Percentiles rank a stretch among this genome's conserved stretches.
Conservation (phyloP, 495 filamentous ascomycete species). For the Neurospora sp. region DNA sequence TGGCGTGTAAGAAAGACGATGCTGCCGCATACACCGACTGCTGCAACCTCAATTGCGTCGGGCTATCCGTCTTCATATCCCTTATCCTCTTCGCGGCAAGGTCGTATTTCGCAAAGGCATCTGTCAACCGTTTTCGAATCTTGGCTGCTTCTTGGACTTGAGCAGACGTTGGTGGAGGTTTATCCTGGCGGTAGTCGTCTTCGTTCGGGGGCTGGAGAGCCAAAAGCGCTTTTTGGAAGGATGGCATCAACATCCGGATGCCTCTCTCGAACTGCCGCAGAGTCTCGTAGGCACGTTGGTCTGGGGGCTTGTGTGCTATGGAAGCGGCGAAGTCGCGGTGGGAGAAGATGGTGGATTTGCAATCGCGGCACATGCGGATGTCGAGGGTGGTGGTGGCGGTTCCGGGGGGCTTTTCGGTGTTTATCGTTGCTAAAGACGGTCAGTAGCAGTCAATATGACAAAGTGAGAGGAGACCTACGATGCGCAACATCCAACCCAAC, state of each 20-base stretch:
- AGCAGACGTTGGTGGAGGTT: slow-evolving; percentile 46
- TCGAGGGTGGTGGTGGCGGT: slow-evolving; percentile 45
- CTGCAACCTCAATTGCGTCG: slow-evolving; percentile 68
- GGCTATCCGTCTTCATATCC: slow-evolving; percentile 59
- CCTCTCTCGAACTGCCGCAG: slow-evolving; percentile 82
- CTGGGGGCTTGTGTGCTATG: slow-evolving; percentile 55
- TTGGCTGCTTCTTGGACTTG: slow-evolving; percentile 84
- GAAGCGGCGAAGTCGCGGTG: slow-evolving; percentile 72
- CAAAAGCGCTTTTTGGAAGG: slow-evolving; percentile 71
- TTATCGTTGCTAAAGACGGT: slow-evolving; percentile 32
- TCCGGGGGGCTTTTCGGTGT: slow-evolving; percentile 47
- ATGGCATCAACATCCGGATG: slow-evolving; percentile 73
- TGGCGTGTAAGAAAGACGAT: slow-evolving; percentile 74
- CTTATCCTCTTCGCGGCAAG: slow-evolving; percentile 73
- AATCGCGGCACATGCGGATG: slow-evolving; percentile 85
- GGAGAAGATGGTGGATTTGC: slow-evolving; percentile 73
- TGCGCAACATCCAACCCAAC: slow-evolving; percentile 65
- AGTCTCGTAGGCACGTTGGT: slow-evolving; percentile 77
- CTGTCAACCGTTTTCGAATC: slow-evolving; percentile 81
- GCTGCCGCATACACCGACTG: slow-evolving; percentile 77
- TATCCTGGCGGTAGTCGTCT: slow-evolving; percentile 49
- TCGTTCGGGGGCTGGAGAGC: slow-evolving; percentile 32
- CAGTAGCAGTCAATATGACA: background rate
- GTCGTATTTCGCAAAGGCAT: slow-evolving; percentile 87
- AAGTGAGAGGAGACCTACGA: slow-evolving; percentile 37